Base-by-base conservation (phyloP, 2,329 filamentous ascomycete species). In the Bipolaris victoriae region DNA sequence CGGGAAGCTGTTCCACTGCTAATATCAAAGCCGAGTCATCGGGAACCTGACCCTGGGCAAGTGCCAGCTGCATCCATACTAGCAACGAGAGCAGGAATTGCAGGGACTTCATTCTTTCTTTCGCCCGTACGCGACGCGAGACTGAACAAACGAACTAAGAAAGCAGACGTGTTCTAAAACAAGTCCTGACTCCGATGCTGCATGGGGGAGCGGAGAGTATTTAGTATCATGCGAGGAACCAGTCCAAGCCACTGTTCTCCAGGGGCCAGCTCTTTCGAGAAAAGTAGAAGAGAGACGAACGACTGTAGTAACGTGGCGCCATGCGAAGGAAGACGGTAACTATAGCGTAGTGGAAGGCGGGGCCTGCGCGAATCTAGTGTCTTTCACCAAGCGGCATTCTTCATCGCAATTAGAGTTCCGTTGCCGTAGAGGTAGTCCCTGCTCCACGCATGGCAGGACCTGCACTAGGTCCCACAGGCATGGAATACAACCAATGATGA, bases 21-120 rank as follows among this genome's bases (percentile, higher is more conserved):
- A 56, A 54, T n/a, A 52, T 29, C 13, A 66, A 24, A 53, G 51
- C 57, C 20, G 60, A 48, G 15, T 57, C 55, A 26, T 43, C 11
- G 29, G 10, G 29, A 26, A 49, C 53, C 20, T 57, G 46, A 11
- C 57, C 51, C 51, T 66, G 62, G 33, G 64, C 64, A 20, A 65
- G 36, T 46, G 43, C 63, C 24, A 63, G 29, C 16, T 65, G 58
- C 20, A 55, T 46, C 54, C 54, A 67, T 22, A 51, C 53, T 52
- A 67, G 50, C 46, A 63, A 53, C 11, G 62, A 52, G 37, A 67
- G 58, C 15, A 67, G 39, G 31, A 61, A 52, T 33, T 63, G 63
- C 35, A 62, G n/a, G 9, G 36, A 45, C 55, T 54, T 66, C 65
- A 67, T 67, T 35, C 44, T 61, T 47, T 44, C 40, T 52, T 45